These are phyloP conservation scores for Candida stauntonica DNA, from an alignment of 805 yeast genomes.

Conservation along the genomic window DNA sequence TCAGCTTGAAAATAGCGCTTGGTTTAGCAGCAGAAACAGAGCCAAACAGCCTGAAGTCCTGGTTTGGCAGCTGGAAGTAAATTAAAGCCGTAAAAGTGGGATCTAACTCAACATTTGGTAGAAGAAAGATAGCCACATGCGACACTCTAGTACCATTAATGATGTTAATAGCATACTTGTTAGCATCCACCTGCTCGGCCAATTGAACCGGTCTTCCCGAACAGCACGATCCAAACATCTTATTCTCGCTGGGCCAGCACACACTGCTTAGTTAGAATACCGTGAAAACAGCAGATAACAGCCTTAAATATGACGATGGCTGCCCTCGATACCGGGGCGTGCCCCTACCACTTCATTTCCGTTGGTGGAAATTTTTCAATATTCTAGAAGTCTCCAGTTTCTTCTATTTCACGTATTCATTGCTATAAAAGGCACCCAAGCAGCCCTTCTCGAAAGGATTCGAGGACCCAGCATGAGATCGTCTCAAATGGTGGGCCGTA, in stretches of 20 bases:
- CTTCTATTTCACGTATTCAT: background rate
- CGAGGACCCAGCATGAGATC: constrained; percentile 10
- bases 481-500: constrained; percentile 7
- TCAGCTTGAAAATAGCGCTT: constrained; percentile 85
- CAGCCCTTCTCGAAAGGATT: constrained; percentile 14
- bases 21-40: constrained; percentile 65
- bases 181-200: constrained; percentile 64
- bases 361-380: background rate
- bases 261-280: background rate
- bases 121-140: constrained; percentile 76
- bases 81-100: constrained; percentile 75
- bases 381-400: background rate
- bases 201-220: constrained; percentile 61
- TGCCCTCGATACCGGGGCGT: background rate
- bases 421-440: background rate
- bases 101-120: constrained; percentile 78
- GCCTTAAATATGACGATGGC: too few species aligned
- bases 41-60: constrained; percentile 62
- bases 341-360: background rate
- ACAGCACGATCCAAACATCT: constrained; percentile 70
- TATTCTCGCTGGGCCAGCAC: background rate
- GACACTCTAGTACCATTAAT: constrained; percentile 62
- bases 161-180: constrained; percentile 61
- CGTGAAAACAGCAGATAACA: too few species aligned
- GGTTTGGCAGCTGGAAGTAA: constrained; percentile 66